Evolutionary conservation across 768 basidiomycete genomes (phyloP).

Genomic region (Mycena latifolia): DNA sequence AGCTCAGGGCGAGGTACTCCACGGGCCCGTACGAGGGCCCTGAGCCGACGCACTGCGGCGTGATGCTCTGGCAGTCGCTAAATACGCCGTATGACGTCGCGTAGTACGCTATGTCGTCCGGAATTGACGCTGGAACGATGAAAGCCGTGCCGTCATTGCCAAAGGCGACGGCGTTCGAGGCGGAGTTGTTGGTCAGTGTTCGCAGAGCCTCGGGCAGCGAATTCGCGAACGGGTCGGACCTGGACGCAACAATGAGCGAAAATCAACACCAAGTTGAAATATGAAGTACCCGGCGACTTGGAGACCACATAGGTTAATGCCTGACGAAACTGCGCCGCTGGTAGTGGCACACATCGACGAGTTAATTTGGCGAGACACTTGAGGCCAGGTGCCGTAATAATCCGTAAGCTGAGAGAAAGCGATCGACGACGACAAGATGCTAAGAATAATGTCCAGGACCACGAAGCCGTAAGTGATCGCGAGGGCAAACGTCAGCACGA

Average conservation of each 20-base stretch:
- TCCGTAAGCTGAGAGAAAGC: slow-evolving; percentile 21
- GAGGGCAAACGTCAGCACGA: slow-evolving; percentile 19
- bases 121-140: slow-evolving; percentile 30
- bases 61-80: slow-evolving; percentile 29
- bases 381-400: slow-evolving; percentile 26
- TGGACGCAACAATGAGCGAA: not conserved
- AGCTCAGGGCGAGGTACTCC: slow-evolving; percentile 14
- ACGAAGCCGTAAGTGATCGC: slow-evolving; percentile 13
- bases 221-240: not conserved
- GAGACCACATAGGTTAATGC: slow-evolving; percentile 28
- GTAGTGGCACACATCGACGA: slow-evolving; percentile 30
- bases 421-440: slow-evolving; percentile 9
- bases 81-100: slow-evolving; percentile 25
- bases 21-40: slow-evolving; percentile 13
- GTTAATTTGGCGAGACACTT: slow-evolving; percentile 33
- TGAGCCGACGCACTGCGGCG: slow-evolving; percentile 24
- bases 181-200: slow-evolving; percentile 32
- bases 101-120: slow-evolving; percentile 19
- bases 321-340: slow-evolving; percentile 10
- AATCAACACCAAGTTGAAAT: not conserved
- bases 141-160: slow-evolving; percentile 28
- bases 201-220: slow-evolving; percentile 29
- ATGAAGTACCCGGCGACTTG: slow-evolving; percentile 15
- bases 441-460: slow-evolving; percentile 12
- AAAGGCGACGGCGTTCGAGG: slow-evolving; percentile 27